A percentile compares a stretch with the other conserved stretches of the same genome.
Evolutionary conservation across 805 yeast genomes (phyloP).

Genomic region (Ogataea dorogensis): DNA sequence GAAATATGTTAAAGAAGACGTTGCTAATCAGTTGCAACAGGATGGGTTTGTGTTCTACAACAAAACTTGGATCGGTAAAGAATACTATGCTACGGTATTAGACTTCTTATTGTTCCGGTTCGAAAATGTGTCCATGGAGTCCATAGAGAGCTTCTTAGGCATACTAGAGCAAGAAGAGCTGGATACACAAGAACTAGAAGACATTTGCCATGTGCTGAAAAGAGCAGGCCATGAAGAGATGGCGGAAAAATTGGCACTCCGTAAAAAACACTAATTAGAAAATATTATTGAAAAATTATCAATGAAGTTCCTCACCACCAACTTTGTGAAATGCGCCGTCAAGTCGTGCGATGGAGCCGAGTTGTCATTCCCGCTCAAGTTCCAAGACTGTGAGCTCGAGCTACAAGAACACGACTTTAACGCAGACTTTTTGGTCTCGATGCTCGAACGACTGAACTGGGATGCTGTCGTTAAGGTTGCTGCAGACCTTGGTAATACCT

Average conservation of each 20-base stretch:
- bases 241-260: constrained; percentile 4
- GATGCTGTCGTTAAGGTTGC: constrained; percentile 77
- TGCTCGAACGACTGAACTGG: constrained; percentile 88
- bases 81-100: too few species aligned
- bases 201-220: constrained; percentile 9
- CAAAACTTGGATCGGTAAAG: too few species aligned
- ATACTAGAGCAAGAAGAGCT: neutral
- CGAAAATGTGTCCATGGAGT: constrained; percentile 1
- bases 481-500: constrained; percentile 63
- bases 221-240: constrained; percentile 6
- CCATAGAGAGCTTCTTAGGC: constrained; percentile 2
- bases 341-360: constrained; percentile 72
- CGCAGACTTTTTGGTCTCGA: constrained; percentile 72
- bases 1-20: neutral
- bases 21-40: too few species aligned
- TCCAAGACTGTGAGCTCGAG: constrained; percentile 62
- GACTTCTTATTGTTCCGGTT: too few species aligned
- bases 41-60: too few species aligned
- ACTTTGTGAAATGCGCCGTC: constrained; percentile 92
- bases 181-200: constrained; percentile 4
- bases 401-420: constrained; percentile 80
- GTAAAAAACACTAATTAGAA: too few species aligned
- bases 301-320: constrained; percentile 95
- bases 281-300: constrained; percentile 1
- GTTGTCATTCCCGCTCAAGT: constrained; percentile 78